phyloP scores from a whole-genome alignment of 2,329 filamentous ascomycete genomes.

The Talaromyces marneffei region DNA sequence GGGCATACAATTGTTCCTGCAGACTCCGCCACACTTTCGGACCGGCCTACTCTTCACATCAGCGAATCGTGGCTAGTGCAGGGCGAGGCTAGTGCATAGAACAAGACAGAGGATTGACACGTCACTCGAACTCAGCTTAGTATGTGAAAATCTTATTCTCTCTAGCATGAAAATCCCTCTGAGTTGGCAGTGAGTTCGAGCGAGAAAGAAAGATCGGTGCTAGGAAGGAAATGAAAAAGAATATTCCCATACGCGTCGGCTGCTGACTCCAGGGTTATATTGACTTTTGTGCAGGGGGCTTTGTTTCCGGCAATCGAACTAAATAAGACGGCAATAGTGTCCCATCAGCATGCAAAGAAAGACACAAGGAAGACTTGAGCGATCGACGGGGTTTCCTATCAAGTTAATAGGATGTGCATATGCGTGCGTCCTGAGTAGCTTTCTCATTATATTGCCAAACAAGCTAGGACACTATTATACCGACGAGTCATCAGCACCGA shows the following conservation, averaged over 20 bases:
- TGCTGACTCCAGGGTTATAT: conserved; percentile 8
- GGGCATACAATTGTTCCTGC: conserved; percentile 12
- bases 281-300: conserved; percentile 1
- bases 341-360: not conserved
- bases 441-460: conserved; percentile 4
- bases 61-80: conserved; percentile 14
- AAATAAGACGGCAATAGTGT: not conserved
- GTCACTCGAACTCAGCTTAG: conserved; percentile 14
- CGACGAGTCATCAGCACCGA: conserved; percentile 14
- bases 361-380: conserved; percentile 6
- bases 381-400: conserved; percentile 12
- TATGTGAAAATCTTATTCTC: not conserved
- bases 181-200: not conserved
- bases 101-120: conserved; percentile 12
- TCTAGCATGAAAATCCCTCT: not conserved
- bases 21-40: conserved; percentile 34
- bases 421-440: not conserved
- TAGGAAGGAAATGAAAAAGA: conserved; percentile 2
- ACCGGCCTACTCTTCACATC: conserved; percentile 21
- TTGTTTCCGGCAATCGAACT: not conserved
- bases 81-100: conserved; percentile 12
- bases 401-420: conserved; percentile 4
- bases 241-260: conserved; percentile 2
- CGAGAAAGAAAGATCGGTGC: not conserved
- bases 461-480: conserved; percentile 6